These are phyloP conservation scores for Bacidia rubella DNA, from an alignment of 495 filamentous ascomycete genomes.

Conservation along the genomic window DNA sequence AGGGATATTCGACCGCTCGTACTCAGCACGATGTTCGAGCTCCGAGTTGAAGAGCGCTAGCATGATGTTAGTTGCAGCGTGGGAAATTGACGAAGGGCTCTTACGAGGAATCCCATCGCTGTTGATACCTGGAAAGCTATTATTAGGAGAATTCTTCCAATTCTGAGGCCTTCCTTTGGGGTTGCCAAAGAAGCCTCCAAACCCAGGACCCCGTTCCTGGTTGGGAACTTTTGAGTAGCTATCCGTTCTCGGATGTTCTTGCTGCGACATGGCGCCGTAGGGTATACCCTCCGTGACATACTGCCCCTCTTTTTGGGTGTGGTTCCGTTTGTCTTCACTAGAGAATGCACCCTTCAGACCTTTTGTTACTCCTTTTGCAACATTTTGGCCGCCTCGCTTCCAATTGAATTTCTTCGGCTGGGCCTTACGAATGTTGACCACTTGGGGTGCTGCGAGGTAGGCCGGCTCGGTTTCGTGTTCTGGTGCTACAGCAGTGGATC, in stretches of 20 bases:
- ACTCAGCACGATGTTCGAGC: conserved; percentile 70
- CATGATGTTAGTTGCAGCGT: conserved; percentile 10
- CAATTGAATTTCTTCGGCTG: conserved; percentile 94
- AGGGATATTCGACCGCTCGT: conserved; percentile 80
- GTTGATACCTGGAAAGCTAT: conserved; percentile 38
- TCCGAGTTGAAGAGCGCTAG: conserved; percentile 83
- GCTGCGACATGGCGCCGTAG: conserved; percentile 27
- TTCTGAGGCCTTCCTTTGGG: conserved; percentile 35
- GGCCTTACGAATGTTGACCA: conserved; percentile 83
- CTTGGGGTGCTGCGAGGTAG: conserved; percentile 65
- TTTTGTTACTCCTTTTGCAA: conserved; percentile 88
- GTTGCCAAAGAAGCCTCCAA: conserved; percentile 55
- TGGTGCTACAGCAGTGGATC: conserved; percentile 44
- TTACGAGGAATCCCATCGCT: conserved; percentile 40
- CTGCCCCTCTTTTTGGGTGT: conserved; percentile 43
- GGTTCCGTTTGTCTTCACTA: conserved; percentile 33
- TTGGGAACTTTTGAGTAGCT: conserved; percentile 22
- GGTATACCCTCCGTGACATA: conserved; percentile 40
- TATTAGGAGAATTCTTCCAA: conserved; percentile 38
- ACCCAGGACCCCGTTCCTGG: conserved; percentile 51
- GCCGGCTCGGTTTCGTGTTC: conserved; percentile 54
- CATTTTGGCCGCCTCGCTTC: conserved; percentile 89
- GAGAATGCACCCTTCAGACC: conserved; percentile 73
- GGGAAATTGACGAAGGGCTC: conserved; percentile 3
- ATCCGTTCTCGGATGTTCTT: conserved; percentile 18